Base-by-base conservation (phyloP, 768 basidiomycete species). In the Tulasnella sp. region DNA sequence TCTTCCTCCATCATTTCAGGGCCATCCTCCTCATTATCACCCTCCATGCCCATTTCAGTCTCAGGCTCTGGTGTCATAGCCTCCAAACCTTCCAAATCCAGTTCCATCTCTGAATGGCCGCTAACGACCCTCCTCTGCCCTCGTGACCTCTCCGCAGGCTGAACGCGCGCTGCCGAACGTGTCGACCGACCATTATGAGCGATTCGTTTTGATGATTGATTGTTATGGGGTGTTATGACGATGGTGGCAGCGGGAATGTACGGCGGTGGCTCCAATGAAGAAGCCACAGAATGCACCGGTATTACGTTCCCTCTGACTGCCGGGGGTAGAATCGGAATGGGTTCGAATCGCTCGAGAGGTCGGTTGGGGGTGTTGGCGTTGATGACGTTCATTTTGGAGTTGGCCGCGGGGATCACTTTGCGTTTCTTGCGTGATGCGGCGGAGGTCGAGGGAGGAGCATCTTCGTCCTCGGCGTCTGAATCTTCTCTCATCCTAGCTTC, bases 191-290 rank as follows among this genome's bases (percentile, higher is more conserved):
- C 21, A 48, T 5, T n/a, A 21, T 48, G 21, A 48, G 27, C 47
- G 47, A 48, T 29, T 21, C 21, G 47, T 48, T 21, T 21, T 29
- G 47, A 7, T 7, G 47, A 48, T 48, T 48, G 47, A 23, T 48
- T 29, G 47, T 21, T 48, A 29, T 48, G 47, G 19, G 19, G 47
- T 5, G 47, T 38, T 5, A 38, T 38, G 34, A 38, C 15, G 29
- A 51, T 49, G 58, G 50, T 59, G 58, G 58, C 58, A 59, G 58
- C 58, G 58, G 58, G 58, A 47, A 59, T 59, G 50, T 59, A 51
- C 58, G 58, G 47, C 42, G 58, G 58, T 50, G 47, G 58, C 58
- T 49, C 58, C 34, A 56, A 42, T 42, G 55, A 56, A 56, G 24
- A 27, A n/a, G 58, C 58, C 47, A 59, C 58, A 59, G 58, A 51